Base-by-base conservation (phyloP, 108 stramenopile species). In the Fragilaria crotonensis region DNA sequence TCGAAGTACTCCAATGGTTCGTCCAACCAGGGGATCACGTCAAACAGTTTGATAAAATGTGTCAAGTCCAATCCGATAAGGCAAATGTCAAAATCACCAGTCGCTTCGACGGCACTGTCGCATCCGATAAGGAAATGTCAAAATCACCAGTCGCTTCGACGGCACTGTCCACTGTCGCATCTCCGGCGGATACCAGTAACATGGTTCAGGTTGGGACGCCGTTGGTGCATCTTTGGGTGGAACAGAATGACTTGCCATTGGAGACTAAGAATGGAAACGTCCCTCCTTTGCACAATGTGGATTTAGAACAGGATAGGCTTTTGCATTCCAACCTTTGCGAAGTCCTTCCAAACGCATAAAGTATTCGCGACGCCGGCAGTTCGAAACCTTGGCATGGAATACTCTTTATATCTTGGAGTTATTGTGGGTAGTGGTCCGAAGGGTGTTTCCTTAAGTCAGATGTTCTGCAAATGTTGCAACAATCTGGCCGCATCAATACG, bases 21-120 rank as follows among this genome's bases (percentile, higher is more conserved):
- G 92, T 98, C 17, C 44, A 70, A 26, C 77, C 73, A 9, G 96
- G 96, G 9, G 94, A 97, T 14, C 50, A 50, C 9, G 83, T 99
- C 1, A 52, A 67, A 30, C 90, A 97, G 73, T 99, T 99, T 63
- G 96, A 99, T 63, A 73, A 73, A 14, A 71, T 99, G n/a, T 97
- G 97, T 54, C 89, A 97, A 78, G 98, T 98, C 0, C 96, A 97
- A 66, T 73, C 68, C 47, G 98, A 99, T 68, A 99, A 99, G 80
- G 97, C 98, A n/a, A 91, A 89, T 4, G 97, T 97, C 0, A 96
- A 97, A 65, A 98, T 99, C 50, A 95, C 98, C 7, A 78, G 76
- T 36, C 84, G 98, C 14, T 99, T 79, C 64, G 96, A 95, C 53
- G 98, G 98, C 36, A 65, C 67, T 11, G 84, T 99, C n/a, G 45